phyloP scores from a whole-genome alignment of 1,284 basidiomycete species.

The Cyathus olla region DNA sequence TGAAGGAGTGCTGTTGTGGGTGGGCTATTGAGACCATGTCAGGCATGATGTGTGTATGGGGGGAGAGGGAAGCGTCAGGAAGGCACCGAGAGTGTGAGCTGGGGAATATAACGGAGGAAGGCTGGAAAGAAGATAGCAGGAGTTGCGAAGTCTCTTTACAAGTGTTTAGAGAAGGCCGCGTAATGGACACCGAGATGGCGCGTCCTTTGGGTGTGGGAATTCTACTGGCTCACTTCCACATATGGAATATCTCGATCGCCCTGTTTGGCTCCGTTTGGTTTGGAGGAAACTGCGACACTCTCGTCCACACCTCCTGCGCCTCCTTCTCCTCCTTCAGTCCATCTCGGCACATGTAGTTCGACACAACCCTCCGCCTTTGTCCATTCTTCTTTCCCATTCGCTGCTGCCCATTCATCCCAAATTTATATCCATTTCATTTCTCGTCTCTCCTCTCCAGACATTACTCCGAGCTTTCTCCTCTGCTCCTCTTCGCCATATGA shows the following conservation, averaged over 20 bases:
- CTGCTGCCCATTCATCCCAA: too few species aligned
- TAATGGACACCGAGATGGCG: slow-evolving; percentile 40
- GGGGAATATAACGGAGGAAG: slow-evolving; percentile 16
- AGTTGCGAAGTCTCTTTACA: background rate
- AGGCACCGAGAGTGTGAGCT: slow-evolving; percentile 5
- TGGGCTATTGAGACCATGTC: slow-evolving; percentile 43
- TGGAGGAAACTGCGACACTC: slow-evolving; percentile 12
- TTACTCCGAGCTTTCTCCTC: too few species aligned
- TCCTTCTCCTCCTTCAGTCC: slow-evolving; percentile 12
- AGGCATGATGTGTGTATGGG: slow-evolving; percentile 23
- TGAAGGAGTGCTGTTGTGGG: slow-evolving; percentile 77
- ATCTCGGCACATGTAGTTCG: background rate
- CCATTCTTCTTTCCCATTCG: background rate
- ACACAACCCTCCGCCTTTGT: background rate
- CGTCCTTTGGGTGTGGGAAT: slow-evolving; percentile 46
- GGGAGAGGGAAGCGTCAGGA: slow-evolving; percentile 3
- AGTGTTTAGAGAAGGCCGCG: slow-evolving; percentile 37
- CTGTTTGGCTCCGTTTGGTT: slow-evolving; percentile 1
- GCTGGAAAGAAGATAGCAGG: too few species aligned
- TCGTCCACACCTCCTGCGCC: slow-evolving; percentile 27
- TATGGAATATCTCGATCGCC: background rate
- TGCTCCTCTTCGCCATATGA: too few species aligned
- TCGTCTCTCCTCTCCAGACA: too few species aligned
- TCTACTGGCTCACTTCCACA: background rate
- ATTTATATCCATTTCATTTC: too few species aligned